These are phyloP conservation scores for Mortierella sp. DNA, from an alignment of 371 early-diverging fungal species.

Conservation along the genomic window DNA sequence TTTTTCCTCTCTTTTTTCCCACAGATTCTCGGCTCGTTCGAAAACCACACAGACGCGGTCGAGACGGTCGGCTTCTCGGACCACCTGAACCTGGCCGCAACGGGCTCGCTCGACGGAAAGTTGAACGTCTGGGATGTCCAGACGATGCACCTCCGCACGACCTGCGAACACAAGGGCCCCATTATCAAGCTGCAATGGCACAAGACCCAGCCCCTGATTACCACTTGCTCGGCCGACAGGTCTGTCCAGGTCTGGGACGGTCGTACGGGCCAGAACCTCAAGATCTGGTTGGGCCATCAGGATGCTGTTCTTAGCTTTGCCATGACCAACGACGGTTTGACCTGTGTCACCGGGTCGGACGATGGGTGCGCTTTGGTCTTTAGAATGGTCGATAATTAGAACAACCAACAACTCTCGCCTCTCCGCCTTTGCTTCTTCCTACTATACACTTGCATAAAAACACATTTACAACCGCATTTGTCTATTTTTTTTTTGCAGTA, in stretches of 20 bases:
- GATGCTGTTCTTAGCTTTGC: constrained; percentile 90
- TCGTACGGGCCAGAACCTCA: constrained; percentile 79
- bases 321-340: constrained; percentile 78
- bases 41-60: constrained; percentile 82
- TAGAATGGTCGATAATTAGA: constrained; percentile 59
- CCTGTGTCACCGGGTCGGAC: constrained; percentile 83
- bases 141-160: constrained; percentile 78
- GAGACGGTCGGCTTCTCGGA: constrained; percentile 84
- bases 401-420: too few species aligned
- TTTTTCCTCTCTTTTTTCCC: constrained; percentile 1
- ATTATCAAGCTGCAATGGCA: constrained; percentile 85
- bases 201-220: constrained; percentile 70
- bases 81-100: constrained; percentile 82
- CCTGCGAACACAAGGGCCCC: constrained; percentile 84
- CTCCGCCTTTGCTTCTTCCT: not conserved
- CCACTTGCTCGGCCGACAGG: constrained; percentile 82
- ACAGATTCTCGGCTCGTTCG: constrained; percentile 82
- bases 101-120: constrained; percentile 91
- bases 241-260: constrained; percentile 91
- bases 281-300: constrained; percentile 88
- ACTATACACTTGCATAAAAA: not conserved
- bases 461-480: too few species aligned
- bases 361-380: constrained; percentile 82
- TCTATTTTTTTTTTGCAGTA: too few species aligned
- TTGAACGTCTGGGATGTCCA: constrained; percentile 91